A percentile compares a stretch with the other conserved stretches of the same genome.
Evolutionary conservation across 2,329 filamentous ascomycete species (phyloP).

Genomic region (Fusarium sp.): DNA sequence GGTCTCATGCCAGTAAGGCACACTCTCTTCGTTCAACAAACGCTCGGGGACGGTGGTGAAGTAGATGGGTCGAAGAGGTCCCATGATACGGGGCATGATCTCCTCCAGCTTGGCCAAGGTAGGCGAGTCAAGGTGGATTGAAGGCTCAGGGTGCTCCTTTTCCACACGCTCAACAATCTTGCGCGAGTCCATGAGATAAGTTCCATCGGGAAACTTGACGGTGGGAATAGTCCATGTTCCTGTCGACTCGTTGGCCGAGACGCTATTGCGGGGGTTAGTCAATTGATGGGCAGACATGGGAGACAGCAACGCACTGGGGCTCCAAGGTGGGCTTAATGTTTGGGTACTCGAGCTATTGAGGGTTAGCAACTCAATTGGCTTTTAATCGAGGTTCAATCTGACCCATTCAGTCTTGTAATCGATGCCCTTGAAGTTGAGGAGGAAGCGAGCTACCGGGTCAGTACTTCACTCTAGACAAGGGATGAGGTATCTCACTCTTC

Average conservation of each 20-base stretch:
- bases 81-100: constrained; percentile 50
- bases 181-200: constrained; percentile 73
- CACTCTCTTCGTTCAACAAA: constrained; percentile 64
- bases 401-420: constrained; percentile 77
- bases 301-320: constrained; percentile 58
- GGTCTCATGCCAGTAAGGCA: constrained; percentile 67
- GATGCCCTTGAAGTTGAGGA: constrained; percentile 75
- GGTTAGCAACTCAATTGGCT: not conserved
- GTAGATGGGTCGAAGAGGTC: constrained; percentile 54
- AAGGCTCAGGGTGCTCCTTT: constrained; percentile 66
- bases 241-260: constrained; percentile 35
- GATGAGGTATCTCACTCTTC: constrained; percentile 65
- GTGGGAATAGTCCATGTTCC: constrained; percentile 58
- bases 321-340: constrained; percentile 69
- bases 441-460: constrained; percentile 65
- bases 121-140: constrained; percentile 68
- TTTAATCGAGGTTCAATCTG: not conserved
- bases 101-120: constrained; percentile 58
- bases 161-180: constrained; percentile 72
- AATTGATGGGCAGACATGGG: not conserved
- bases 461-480: not conserved
- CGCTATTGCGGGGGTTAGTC: constrained; percentile 20
- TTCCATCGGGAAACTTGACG: constrained; percentile 66
- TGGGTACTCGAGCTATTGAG: constrained; percentile 69
- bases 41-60: constrained; percentile 61